Evolutionary conservation across 805 yeast species (phyloP), one percentile per base, ranked within the genome.

Genomic region (Dipodascus albidus): DNA sequence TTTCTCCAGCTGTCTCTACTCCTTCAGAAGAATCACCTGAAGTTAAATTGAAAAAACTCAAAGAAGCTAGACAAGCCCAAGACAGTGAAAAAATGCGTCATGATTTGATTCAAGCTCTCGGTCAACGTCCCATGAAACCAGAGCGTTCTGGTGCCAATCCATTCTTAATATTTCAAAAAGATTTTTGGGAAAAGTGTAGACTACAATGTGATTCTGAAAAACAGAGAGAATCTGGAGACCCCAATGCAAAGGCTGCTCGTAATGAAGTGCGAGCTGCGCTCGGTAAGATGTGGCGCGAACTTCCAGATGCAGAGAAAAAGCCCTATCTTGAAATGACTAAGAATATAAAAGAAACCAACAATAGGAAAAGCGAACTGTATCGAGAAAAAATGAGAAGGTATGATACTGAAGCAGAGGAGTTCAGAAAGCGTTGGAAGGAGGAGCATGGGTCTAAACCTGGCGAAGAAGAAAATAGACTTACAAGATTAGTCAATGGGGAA

Each of bases 261-360:
- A 66, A 70, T 49, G 75, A 71, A 54, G 71, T 71, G 19, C 64
- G 74, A 1, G 68, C 71, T 1, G 62, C 68, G 0, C 62, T 71
- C 23, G 74, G 74, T 23, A 65, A 65, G 50, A 67, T 68, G 60
- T 71, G 75, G 75, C 61, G 73, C 33, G 69, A 66, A 21, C 57
- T 70, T 20, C 68, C 72, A 1, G 71, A 67, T 9, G 64, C 56
- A 2, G 65, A 67, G 47, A 66, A 70, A 52, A 59, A 59, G 42
- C 74, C 74, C 0, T 70, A 70, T 54, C 55, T 69, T n/a, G 67
- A 65, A 49, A 58, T 58, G 33, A 66, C 72, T 19, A 62, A 62
- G 50, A 60, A 57, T 27, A 66, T 67, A 50, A 68, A 68, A 52
- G 69, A 64, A 15, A 62, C 58, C 38, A 69, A 68, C 44, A 65